Base-by-base conservation (phyloP, 345 rosid genomes). In the Turritis glabra region DNA sequence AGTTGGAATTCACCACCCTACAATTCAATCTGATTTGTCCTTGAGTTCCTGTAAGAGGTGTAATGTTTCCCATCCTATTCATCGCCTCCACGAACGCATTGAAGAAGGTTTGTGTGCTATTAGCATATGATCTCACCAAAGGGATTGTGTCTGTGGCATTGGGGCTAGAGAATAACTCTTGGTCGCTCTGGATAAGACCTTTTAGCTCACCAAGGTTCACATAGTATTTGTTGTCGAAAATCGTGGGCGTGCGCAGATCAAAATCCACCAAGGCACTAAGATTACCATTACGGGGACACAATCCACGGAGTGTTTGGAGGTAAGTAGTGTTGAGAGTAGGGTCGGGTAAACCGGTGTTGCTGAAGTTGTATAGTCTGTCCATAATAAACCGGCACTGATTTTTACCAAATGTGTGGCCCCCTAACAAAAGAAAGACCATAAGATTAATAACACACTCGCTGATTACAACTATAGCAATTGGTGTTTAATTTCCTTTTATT, bases 31-130 rank as follows among this genome's bases (percentile, higher is more conserved):
- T 75, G 33, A 91, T 82, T 69, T 91, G 70, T 30, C 97, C 95
- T 8, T 68, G 53, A 4, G 79, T 30, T 26, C 95, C 95, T 0
- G 87, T 87, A 37, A 80, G 79, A 10, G 88, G 84, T 47, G 84
- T 81, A 35, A 89, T 79, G 69, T 80, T 87, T 74, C 91, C 91
- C 97, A 91, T 84, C 64, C 77, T 85, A 48, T 85, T 77, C 95
- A 91, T 87, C 23, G 95, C 86, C 58, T 67, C 73, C 7, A 68
- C 84, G 27, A 89, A 89, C 6, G 82, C 85, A 12, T 40, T 37
- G 41, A 85, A 75, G 87, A 89, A 91, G 4, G 69, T 76, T n/a
- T 21, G 61, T 7, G 32, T 23, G 33, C 78, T 73, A n/a, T 62
- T 50, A 62, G 81, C 83, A 61, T 81, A 89, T 72, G 71, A 54